Conservation (phyloP, 2,329 filamentous ascomycete species). For the Tolypocladium tundrense region DNA sequence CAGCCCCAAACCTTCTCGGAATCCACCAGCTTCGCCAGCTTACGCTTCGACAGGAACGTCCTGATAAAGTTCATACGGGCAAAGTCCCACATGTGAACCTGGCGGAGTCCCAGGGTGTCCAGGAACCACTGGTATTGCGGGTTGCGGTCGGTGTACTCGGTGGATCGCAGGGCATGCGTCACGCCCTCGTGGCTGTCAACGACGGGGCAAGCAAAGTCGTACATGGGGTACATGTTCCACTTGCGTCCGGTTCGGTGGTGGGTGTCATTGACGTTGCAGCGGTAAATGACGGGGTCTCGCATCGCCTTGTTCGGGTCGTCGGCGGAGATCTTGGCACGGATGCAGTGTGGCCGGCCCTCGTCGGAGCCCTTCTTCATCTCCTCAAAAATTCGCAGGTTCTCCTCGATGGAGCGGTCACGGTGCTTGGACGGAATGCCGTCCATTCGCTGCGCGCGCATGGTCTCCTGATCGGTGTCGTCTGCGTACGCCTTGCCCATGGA, state of each 20-base stretch:
- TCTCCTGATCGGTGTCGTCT: constrained; percentile 85
- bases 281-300: constrained; percentile 94
- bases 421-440: constrained; percentile 73
- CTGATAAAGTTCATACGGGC: constrained; percentile 74
- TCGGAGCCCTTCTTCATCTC: constrained; percentile 85
- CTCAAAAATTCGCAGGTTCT: constrained; percentile 77
- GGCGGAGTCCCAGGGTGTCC: constrained; percentile 60
- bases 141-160: constrained; percentile 81
- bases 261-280: constrained; percentile 59
- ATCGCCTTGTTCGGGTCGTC: constrained; percentile 93
- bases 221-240: constrained; percentile 83
- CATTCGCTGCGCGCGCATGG: constrained; percentile 77
- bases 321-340: constrained; percentile 86
- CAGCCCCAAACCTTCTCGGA: constrained; percentile 68
- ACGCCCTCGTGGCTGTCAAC: constrained; percentile 74
- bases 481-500: constrained; percentile 83
- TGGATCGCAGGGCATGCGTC: constrained; percentile 73
- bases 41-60: constrained; percentile 77
- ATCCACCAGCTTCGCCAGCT: constrained; percentile 75
- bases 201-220: constrained; percentile 77
- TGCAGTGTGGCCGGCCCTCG: constrained; percentile 76
- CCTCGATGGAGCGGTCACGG: constrained; percentile 68
- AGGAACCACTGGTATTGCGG: constrained; percentile 82
- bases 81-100: constrained; percentile 80
- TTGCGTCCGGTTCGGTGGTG: constrained; percentile 71